These are phyloP conservation scores for Penicillium sp. DNA, from an alignment of 2,329 filamentous ascomycete species.

Conservation along the genomic window DNA sequence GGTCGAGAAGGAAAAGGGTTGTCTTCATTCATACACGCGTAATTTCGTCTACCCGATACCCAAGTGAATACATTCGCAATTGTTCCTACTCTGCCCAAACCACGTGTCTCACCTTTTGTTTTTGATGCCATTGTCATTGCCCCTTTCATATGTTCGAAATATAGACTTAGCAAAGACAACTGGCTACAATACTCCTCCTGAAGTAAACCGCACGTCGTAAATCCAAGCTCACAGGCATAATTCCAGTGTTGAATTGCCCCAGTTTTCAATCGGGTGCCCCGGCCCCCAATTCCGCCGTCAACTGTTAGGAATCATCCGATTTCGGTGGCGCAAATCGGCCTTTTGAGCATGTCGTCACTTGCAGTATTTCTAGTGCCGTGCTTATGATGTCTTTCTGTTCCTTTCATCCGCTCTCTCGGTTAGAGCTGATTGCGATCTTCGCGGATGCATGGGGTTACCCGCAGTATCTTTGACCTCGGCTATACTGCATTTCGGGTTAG, in stretches of 20 bases:
- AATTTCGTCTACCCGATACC: slow-evolving; percentile 15
- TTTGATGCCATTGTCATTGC: neutral
- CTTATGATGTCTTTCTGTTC: neutral
- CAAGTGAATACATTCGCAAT: slow-evolving; percentile 9
- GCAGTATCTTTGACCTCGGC: slow-evolving; percentile 1
- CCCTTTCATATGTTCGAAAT: neutral
- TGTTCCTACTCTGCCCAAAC: neutral
- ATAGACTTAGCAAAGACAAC: neutral
- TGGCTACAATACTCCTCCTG: neutral
- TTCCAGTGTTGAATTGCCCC: neutral
- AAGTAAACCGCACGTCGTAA: neutral
- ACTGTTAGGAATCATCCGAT: slow-evolving; percentile 13
- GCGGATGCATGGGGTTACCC: neutral
- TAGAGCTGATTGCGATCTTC: neutral
- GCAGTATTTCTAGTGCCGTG: neutral
- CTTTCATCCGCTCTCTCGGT: neutral
- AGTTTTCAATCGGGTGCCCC: neutral
- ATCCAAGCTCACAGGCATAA: neutral
- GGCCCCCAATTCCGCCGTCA: neutral
- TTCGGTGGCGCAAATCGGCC: slow-evolving; percentile 20
- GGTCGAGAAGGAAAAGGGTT: slow-evolving; percentile 6
- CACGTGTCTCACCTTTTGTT: neutral
- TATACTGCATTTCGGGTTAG: neutral
- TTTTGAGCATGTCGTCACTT: slow-evolving; percentile 4
- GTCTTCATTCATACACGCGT: slow-evolving; percentile 10